Evolutionary conservation across 78 protist genomes (phyloP).

Genomic region (Polysphondylium violaceum): DNA sequence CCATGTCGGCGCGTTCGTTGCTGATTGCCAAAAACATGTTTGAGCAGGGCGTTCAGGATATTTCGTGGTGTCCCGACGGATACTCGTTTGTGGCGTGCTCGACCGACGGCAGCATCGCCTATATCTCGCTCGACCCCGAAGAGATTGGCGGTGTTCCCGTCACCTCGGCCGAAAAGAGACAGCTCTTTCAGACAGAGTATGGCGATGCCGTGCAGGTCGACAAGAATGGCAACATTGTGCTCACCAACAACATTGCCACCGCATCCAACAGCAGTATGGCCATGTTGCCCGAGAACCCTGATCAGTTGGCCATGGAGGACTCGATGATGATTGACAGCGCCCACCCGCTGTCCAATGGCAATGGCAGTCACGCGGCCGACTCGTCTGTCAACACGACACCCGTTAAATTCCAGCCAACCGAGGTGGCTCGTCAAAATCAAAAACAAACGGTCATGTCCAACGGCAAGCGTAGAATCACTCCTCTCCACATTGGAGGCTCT

Average conservation of each 20-base stretch:
- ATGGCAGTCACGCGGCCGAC: not conserved
- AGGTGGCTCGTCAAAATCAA: slow-evolving; percentile 48
- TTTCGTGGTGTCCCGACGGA: slow-evolving; percentile 72
- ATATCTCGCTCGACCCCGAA: not conserved
- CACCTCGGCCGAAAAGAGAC: not conserved
- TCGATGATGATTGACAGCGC: not conserved
- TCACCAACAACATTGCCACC: not conserved
- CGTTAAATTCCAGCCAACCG: slow-evolving; percentile 43
- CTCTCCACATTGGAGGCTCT: slow-evolving; percentile 45
- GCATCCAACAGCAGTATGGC: not conserved
- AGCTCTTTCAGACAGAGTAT: not conserved
- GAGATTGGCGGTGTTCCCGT: slow-evolving; percentile 33
- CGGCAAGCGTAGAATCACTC: slow-evolving; percentile 69
- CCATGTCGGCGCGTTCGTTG: slow-evolving; percentile 29
- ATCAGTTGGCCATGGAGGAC: slow-evolving; percentile 70
- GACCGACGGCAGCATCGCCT: slow-evolving; percentile 56
- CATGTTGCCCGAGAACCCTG: slow-evolving; percentile 62
- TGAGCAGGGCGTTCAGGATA: slow-evolving; percentile 53
- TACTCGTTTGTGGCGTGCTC: slow-evolving; percentile 36
- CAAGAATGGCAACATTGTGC: slow-evolving; percentile 2
- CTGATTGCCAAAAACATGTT: slow-evolving; percentile 12
- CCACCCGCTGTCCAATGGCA: not conserved
- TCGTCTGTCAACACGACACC: not conserved
- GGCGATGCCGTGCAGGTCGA: slow-evolving; percentile 46
- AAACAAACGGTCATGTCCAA: slow-evolving; percentile 34